Evolutionary conservation across 2,329 filamentous ascomycete genomes (phyloP), one percentile per base, ranked within the genome.

Genomic region (Cladophialophora exuberans): DNA sequence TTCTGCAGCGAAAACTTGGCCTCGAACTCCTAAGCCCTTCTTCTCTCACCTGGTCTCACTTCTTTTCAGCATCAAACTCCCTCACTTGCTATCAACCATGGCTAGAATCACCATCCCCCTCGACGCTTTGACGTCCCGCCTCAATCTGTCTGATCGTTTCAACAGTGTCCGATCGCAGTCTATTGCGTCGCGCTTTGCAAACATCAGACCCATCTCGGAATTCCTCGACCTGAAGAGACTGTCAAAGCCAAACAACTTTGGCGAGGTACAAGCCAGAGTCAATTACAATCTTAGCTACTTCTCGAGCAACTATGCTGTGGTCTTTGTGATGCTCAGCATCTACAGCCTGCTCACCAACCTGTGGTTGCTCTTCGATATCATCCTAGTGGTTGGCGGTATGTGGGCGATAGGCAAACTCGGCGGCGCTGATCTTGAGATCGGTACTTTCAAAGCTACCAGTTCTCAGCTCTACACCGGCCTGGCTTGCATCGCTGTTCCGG

Each of bases 281-380:
- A 96, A 95, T 81, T 97, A 97, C 86, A 99, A 99, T 76, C 78
- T 99, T 63, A 85, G 88, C 72, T 88, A 97, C 79, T 99, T 96
- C 81, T 95, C 91, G 60, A 97, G 90, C 87, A 99, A 99, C 80
- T 99, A 99, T 83, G 88, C 89, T 65, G 87, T 89, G 62, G 84
- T 97, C 66, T 96, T 97, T 72, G 80, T 89, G 67, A 95, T 99
- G 87, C 87, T 99, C 69, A 90, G 88, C 79, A 87, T 99, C 76
- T 99, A 99, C 81, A 89, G 89, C 68, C 78, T 99, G 68, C 82
- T 99, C 68, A 94, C 90, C 66, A 97, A 97, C 77, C 80, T 84
- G 68, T 76, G 86, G 41, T 82, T 99, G 48, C 84, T 97, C 59
- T 97, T 97, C 72, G 91, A 95, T 75, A 96, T 99, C 71, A 75